These are phyloP conservation scores for Silene conica DNA, from an alignment of 148 eudicot genomes.

Conservation along the genomic window DNA sequence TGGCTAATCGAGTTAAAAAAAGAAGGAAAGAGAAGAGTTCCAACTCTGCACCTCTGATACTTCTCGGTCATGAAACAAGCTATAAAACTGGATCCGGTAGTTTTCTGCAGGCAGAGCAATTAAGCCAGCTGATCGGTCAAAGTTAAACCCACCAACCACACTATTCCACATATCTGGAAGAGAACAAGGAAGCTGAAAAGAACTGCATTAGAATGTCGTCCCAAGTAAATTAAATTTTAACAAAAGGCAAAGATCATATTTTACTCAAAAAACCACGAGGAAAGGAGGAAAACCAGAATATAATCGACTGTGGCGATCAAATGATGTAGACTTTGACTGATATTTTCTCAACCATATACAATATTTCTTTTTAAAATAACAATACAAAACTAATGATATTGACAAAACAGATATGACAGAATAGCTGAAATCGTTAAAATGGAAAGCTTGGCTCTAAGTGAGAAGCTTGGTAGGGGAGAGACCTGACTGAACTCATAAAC, in stretches of 20 bases:
- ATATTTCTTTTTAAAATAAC: too few relatives aligned
- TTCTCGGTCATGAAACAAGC: conserved; percentile 81
- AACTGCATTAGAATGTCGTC: conserved; percentile 25
- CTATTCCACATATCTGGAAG: conserved; percentile 46
- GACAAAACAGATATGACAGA: too few relatives aligned
- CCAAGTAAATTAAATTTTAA: background rate
- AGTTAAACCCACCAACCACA: conserved; percentile 42
- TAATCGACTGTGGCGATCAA: too few relatives aligned
- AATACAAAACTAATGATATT: too few relatives aligned
- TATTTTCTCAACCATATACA: too few relatives aligned
- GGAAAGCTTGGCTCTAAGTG: too few relatives aligned
- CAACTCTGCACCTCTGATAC: conserved; percentile 56
- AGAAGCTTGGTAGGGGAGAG: too few relatives aligned
- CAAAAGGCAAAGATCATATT: background rate
- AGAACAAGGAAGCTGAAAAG: conserved; percentile 80
- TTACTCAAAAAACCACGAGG: too few relatives aligned
- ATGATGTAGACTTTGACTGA: too few relatives aligned
- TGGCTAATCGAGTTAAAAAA: background rate
- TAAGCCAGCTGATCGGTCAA: conserved; percentile 54
- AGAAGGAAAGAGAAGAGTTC: background rate
- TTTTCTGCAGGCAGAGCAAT: conserved; percentile 68
- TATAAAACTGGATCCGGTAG: conserved; percentile 79
- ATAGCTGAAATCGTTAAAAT: too few relatives aligned
- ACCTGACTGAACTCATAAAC: too few relatives aligned
- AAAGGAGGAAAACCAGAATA: too few relatives aligned